These are phyloP conservation scores for Trametes maxima DNA, from an alignment of 768 basidiomycete species.

Conservation along the genomic window DNA sequence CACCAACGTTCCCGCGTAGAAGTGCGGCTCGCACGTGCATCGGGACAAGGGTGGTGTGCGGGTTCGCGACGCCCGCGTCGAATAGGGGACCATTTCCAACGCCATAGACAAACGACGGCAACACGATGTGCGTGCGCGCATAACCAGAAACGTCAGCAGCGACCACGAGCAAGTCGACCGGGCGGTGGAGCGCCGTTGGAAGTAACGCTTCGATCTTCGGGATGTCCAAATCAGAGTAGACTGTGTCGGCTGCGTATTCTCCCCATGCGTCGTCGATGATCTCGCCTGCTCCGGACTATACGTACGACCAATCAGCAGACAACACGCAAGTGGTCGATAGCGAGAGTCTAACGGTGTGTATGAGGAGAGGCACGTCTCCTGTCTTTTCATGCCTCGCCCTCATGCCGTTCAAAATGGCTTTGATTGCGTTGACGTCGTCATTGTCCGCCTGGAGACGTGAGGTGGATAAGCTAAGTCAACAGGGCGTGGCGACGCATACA, in stretches of 20 bases:
- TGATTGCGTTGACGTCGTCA: conserved; percentile 47
- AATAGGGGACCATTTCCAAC: conserved; percentile 57
- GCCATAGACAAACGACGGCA: conserved; percentile 60
- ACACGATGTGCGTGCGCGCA: conserved; percentile 51
- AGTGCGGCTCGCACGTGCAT: conserved; percentile 45
- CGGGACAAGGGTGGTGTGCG: conserved; percentile 53
- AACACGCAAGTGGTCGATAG: conserved; percentile 24
- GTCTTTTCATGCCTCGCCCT: conserved; percentile 47
- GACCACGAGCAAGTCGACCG: conserved; percentile 51
- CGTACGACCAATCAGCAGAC: background rate
- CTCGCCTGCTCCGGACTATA: conserved; percentile 35
- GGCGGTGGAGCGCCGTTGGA: conserved; percentile 47
- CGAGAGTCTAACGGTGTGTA: conserved; percentile 49
- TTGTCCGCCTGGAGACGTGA: conserved; percentile 40
- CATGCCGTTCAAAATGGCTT: conserved; percentile 53
- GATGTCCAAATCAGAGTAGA: conserved; percentile 53
- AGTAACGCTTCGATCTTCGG: conserved; percentile 48
- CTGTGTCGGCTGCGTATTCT: conserved; percentile 36
- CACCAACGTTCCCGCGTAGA: conserved; percentile 48
- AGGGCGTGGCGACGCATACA: conserved; percentile 25
- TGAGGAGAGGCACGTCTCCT: conserved; percentile 32
- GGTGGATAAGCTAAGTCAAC: too few relatives aligned
- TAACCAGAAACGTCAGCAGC: conserved; percentile 58
- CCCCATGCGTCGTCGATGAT: conserved; percentile 47
- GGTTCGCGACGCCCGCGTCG: conserved; percentile 52